A percentile compares a stretch with the other conserved stretches of the same genome.
Conservation (phyloP, 768 basidiomycete species). For the Lentinula lateritia region DNA sequence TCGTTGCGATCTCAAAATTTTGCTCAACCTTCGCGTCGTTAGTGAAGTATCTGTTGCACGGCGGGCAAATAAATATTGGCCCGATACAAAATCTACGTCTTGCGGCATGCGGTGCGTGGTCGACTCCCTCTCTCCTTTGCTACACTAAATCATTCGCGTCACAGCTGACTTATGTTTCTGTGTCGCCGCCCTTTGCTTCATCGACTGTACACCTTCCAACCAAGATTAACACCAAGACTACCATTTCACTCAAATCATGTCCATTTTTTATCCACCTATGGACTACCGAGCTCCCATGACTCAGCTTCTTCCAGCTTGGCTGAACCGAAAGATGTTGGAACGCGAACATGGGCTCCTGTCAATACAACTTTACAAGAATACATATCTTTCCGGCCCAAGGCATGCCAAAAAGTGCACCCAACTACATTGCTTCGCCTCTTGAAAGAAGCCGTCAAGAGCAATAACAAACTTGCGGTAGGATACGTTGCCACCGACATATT, state of each 20-base stretch:
- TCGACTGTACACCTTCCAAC: constrained; percentile 37
- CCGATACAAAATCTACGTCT: constrained; percentile 2
- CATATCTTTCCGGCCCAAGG: background rate
- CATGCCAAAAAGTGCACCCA: background rate
- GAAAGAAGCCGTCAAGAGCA: background rate
- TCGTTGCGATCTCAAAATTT: too few species aligned
- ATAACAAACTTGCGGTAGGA: background rate
- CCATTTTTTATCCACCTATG: background rate
- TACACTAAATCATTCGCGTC: constrained; percentile 9
- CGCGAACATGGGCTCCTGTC: background rate
- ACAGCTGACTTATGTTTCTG: constrained; percentile 73
- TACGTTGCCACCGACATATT: background rate
- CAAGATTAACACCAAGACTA: constrained; percentile 6
- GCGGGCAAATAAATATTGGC: background rate
- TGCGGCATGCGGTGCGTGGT: constrained; percentile 55
- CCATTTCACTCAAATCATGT: too few species aligned
- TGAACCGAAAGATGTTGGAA: background rate
- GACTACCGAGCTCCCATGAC: background rate
- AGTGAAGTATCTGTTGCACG: background rate
- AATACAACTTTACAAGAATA: background rate
- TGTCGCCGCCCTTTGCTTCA: constrained; percentile 51
- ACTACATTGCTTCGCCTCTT: background rate
- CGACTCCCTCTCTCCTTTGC: background rate
- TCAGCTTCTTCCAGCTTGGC: background rate
- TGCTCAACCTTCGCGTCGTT: background rate